Evolutionary conservation across 2,329 filamentous ascomycete genomes (phyloP).

Genomic region (Juglanconis oblonga): DNA sequence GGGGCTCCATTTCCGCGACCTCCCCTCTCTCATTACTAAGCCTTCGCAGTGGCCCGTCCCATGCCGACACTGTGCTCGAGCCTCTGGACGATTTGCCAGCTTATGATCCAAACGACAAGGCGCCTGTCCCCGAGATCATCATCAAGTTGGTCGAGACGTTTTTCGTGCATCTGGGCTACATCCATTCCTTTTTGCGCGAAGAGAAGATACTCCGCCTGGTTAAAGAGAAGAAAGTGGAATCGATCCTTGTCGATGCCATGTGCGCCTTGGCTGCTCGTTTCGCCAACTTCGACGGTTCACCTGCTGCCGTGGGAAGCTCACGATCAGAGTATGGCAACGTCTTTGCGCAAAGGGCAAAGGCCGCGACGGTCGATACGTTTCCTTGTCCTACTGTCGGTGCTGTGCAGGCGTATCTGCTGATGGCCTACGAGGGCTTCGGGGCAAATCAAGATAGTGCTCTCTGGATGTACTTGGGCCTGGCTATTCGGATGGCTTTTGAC

Average conservation of each 20-base stretch:
- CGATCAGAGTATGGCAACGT: conserved; percentile 70
- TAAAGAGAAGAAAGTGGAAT: conserved; percentile 75
- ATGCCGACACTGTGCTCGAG: conserved; percentile 41
- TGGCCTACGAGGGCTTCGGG: conserved; percentile 88
- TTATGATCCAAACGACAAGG: conserved; percentile 70
- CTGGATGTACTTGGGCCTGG: conserved; percentile 90
- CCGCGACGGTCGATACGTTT: conserved; percentile 79
- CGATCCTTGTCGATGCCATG: conserved; percentile 82
- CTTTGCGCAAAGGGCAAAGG: conserved; percentile 79
- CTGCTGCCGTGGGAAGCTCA: conserved; percentile 44
- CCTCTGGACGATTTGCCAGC: conserved; percentile 59
- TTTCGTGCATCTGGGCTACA: conserved; percentile 79
- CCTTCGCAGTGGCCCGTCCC: conserved; percentile 36
- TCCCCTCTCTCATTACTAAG: conserved; percentile 42
- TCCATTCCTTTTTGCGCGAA: conserved; percentile 76
- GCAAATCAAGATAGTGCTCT: conserved; percentile 84
- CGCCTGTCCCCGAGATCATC: conserved; percentile 72
- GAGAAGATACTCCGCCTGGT: conserved; percentile 72
- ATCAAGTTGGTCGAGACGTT: conserved; percentile 76
- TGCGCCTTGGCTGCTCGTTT: conserved; percentile 81
- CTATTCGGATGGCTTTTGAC: conserved; percentile 80
- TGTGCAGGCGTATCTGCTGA: conserved; percentile 77
- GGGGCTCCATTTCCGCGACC: conserved; percentile 53
- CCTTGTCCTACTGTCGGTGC: conserved; percentile 79
- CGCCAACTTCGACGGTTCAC: conserved; percentile 57